phyloP scores from a whole-genome alignment of 1,284 basidiomycete species.

The Ustilago trichophora region DNA sequence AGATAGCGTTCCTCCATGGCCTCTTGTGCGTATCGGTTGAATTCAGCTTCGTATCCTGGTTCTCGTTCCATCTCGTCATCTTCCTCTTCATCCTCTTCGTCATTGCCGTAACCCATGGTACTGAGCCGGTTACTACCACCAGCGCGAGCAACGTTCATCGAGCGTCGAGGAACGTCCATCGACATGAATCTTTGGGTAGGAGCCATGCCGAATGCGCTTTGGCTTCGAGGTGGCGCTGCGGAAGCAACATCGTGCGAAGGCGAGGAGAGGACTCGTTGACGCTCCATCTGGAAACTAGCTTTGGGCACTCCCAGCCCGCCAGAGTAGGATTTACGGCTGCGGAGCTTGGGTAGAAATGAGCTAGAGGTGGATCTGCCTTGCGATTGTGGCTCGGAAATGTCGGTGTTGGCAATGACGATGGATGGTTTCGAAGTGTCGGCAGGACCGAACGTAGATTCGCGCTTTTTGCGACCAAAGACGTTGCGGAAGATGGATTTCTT shows the following conservation, averaged over 20 bases:
- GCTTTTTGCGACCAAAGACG: slow-evolving; percentile 42
- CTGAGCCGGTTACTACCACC: slow-evolving; percentile 15
- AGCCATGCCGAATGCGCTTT: slow-evolving; percentile 49
- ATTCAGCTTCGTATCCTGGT: slow-evolving; percentile 41
- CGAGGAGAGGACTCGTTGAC: slow-evolving; percentile 40
- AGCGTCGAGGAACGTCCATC: slow-evolving; percentile 33
- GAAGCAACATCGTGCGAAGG: slow-evolving; percentile 11
- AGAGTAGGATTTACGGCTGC: slow-evolving; percentile 28
- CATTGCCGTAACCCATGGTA: slow-evolving; percentile 15
- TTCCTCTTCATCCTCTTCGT: slow-evolving; percentile 27
- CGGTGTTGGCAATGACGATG: slow-evolving; percentile 13
- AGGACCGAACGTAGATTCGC: slow-evolving; percentile 37
- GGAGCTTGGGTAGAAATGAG: slow-evolving; percentile 23
- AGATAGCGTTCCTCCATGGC: slow-evolving; percentile 15
- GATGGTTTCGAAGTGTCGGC: slow-evolving; percentile 7
- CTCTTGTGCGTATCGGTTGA: slow-evolving; percentile 40
- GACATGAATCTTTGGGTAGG: slow-evolving; percentile 40
- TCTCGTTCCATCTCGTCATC: slow-evolving; percentile 47
- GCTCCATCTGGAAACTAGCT: slow-evolving; percentile 29
- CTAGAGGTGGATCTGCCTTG: slow-evolving; percentile 1
- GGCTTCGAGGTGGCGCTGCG: slow-evolving; percentile 37
- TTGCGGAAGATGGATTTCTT: slow-evolving; percentile 17
- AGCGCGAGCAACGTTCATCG: slow-evolving; percentile 30
- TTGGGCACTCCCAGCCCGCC: slow-evolving; percentile 32
- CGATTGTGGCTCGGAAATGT: neutral